These are phyloP conservation scores for Solanum neorickii DNA, from an alignment of 257 asterid species.

Conservation along the genomic window DNA sequence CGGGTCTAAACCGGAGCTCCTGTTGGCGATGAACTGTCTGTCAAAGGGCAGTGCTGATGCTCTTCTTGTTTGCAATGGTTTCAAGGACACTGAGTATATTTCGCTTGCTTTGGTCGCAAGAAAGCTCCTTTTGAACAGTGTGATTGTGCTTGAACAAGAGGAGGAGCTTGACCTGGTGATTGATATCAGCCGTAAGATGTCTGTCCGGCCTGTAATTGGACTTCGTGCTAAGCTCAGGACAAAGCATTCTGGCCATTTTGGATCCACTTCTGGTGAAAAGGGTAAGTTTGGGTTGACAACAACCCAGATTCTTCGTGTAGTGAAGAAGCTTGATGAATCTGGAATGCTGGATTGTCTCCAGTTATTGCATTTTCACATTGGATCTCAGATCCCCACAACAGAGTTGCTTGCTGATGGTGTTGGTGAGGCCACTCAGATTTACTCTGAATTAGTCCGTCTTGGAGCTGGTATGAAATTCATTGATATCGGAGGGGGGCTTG, in stretches of 20 bases:
- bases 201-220: conserved; percentile 79
- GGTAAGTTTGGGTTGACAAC: conserved; percentile 90
- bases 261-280: conserved; percentile 95
- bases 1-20: conserved; percentile 97
- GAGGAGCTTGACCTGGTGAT: conserved; percentile 79
- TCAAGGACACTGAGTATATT: conserved; percentile 82
- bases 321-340: conserved; percentile 46
- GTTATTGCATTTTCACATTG: conserved; percentile 91
- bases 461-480: conserved; percentile 83
- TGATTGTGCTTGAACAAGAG: conserved; percentile 91
- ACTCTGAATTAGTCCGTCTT: conserved; percentile 66
- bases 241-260: conserved; percentile 88
- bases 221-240: conserved; percentile 89
- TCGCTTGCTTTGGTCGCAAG: conserved; percentile 72
- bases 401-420: conserved; percentile 67
- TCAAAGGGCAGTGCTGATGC: conserved; percentile 74
- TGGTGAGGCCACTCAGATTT: conserved; percentile 91
- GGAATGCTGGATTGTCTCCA: conserved; percentile 88
- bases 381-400: conserved; percentile 91
- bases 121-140: conserved; percentile 62
- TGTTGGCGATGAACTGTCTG: conserved; percentile 85
- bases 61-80: conserved; percentile 80
- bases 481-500: conserved; percentile 94
- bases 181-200: conserved; percentile 49
- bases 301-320: conserved; percentile 72